A percentile compares a stretch with the other conserved stretches of the same genome.
Conservation (phyloP, 2,329 filamentous ascomycete species). For the Colletotrichum lentis region DNA sequence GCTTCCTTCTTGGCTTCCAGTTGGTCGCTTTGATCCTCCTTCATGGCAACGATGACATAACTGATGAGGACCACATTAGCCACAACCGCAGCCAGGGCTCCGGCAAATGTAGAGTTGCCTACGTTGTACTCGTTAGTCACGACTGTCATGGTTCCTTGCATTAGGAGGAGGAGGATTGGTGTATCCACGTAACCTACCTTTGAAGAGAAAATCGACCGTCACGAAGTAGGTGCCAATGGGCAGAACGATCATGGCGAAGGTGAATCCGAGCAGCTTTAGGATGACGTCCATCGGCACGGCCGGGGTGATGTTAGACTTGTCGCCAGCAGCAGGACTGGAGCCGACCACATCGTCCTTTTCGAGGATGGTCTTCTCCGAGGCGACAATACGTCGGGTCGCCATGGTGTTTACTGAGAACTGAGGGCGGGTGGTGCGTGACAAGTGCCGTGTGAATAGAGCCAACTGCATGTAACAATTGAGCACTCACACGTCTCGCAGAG, state of each 20-base stretch:
- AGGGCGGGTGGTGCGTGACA: neutral
- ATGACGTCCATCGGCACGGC: slow-evolving; percentile 89
- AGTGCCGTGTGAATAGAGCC: neutral
- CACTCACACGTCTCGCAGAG: neutral
- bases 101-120: slow-evolving; percentile 91
- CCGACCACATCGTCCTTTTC: slow-evolving; percentile 63
- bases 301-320: slow-evolving; percentile 78
- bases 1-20: slow-evolving; percentile 51
- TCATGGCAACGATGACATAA: slow-evolving; percentile 93
- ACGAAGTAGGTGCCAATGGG: slow-evolving; percentile 92
- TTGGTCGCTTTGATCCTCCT: slow-evolving; percentile 73
- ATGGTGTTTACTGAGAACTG: slow-evolving; percentile 54
- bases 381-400: slow-evolving; percentile 74
- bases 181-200: slow-evolving; percentile 61
- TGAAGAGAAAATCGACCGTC: slow-evolving; percentile 78
- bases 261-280: slow-evolving; percentile 88
- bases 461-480: slow-evolving; percentile 3
- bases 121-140: neutral
- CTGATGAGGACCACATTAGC: slow-evolving; percentile 89
- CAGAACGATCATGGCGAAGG: slow-evolving; percentile 85
- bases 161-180: neutral
- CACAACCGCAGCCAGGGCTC: slow-evolving; percentile 83
- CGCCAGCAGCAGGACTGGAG: slow-evolving; percentile 51
- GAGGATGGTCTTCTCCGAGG: slow-evolving; percentile 71
- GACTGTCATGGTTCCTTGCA: too few relatives aligned